phyloP scores from a whole-genome alignment of 257 asterid species.

The Rehmannia glutinosa region DNA sequence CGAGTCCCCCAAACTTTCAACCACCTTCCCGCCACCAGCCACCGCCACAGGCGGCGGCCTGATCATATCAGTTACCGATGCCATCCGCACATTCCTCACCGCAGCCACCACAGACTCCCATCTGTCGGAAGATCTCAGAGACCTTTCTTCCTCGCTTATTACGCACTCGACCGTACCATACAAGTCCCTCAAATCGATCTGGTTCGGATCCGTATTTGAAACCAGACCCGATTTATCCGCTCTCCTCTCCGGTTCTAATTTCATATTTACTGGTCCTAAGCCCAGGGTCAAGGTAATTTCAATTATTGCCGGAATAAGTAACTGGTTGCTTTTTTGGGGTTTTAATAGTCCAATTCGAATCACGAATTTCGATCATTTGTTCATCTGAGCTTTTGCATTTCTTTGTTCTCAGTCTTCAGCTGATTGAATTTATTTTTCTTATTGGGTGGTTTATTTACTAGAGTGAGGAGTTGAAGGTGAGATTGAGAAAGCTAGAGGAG shows the following conservation, averaged over 20 bases:
- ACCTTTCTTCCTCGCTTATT: constrained; percentile 51
- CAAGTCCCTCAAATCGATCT: constrained; percentile 55
- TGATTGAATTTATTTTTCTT: not conserved
- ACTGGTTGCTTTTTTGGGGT: not conserved
- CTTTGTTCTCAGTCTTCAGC: not conserved
- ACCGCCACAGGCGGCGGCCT: constrained; percentile 29
- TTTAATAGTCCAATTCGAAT: not conserved
- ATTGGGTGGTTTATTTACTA: constrained; percentile 11
- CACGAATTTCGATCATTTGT: not conserved
- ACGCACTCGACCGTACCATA: constrained; percentile 48
- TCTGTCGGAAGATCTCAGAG: constrained; percentile 49
- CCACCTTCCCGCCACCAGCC: constrained; percentile 17
- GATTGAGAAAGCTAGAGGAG: constrained; percentile 72
- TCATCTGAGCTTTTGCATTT: not conserved
- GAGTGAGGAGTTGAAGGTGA: constrained; percentile 72
- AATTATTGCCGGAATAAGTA: not conserved
- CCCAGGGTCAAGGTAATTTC: constrained; percentile 72
- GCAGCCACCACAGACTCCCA: constrained; percentile 41
- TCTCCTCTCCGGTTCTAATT: constrained; percentile 49
- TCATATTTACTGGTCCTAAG: constrained; percentile 65
- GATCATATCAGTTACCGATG: constrained; percentile 48
- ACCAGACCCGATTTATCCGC: constrained; percentile 41
- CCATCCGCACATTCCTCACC: constrained; percentile 49
- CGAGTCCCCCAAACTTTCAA: constrained; percentile 19
- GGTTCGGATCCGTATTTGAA: constrained; percentile 47